Percentiles rank a stretch among this genome's conserved stretches.
Conservation (phyloP, 208 protist species). For the Trichomonas vaginalis region DNA sequence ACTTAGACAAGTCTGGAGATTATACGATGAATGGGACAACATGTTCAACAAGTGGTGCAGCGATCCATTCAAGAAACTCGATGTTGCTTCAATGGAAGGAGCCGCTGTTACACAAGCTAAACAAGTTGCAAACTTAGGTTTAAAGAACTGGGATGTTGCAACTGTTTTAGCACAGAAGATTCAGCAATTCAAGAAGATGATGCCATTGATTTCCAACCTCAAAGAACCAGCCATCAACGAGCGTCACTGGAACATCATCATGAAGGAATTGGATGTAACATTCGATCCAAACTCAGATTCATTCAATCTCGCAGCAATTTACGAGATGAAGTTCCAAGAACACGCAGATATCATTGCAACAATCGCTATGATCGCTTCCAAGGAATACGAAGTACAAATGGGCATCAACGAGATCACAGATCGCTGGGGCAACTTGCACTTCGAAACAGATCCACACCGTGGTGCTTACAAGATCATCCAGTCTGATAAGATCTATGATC, state of each 20-base stretch:
- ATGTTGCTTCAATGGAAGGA: background rate
- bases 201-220: slow-evolving; percentile 83
- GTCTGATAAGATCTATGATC: slow-evolving; percentile 71
- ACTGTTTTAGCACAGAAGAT: slow-evolving; percentile 55
- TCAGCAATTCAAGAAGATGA: slow-evolving; percentile 70
- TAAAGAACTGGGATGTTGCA: background rate
- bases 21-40: background rate
- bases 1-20: background rate
- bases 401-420: slow-evolving; percentile 63
- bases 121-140: background rate
- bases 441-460: slow-evolving; percentile 43
- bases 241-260: slow-evolving; percentile 45
- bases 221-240: slow-evolving; percentile 54
- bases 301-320: slow-evolving; percentile 73
- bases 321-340: slow-evolving; percentile 69
- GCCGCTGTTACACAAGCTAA: background rate
- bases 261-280: slow-evolving; percentile 29
- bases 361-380: slow-evolving; percentile 65
- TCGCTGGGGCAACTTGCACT: slow-evolving; percentile 62
- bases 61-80: background rate
- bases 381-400: slow-evolving; percentile 74
- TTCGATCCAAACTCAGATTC: slow-evolving; percentile 67
- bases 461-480: slow-evolving; percentile 64
- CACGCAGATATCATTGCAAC: slow-evolving; percentile 71
- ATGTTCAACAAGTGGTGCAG: background rate